Evolutionary conservation across 768 basidiomycete genomes (phyloP).

Genomic region (Asterophora parasitica): DNA sequence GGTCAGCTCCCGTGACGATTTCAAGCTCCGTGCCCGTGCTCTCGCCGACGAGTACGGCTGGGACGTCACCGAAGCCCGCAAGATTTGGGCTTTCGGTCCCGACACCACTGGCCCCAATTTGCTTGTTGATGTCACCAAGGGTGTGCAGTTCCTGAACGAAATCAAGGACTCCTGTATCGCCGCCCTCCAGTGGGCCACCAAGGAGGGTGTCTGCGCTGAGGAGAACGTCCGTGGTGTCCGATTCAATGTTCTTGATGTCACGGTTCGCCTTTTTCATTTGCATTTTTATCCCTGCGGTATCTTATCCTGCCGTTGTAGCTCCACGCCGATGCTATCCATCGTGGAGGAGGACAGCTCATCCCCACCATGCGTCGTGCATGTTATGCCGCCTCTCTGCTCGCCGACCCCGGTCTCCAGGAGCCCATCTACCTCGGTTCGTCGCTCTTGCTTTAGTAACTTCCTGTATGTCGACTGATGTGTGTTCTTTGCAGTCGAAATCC

Average conservation of each 20-base stretch:
- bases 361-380: slow-evolving; percentile 94
- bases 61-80: slow-evolving; percentile 98
- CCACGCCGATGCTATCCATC: slow-evolving; percentile 98
- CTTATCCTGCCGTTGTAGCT: slow-evolving; percentile 47
- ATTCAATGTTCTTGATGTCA: slow-evolving; percentile 93
- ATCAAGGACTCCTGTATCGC: slow-evolving; percentile 99
- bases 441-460: background rate
- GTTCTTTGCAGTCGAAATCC: slow-evolving; percentile 74
- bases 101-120: slow-evolving; percentile 95
- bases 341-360: slow-evolving; percentile 98
- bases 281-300: background rate
- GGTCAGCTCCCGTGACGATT: slow-evolving; percentile 90
- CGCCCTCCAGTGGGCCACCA: too few species aligned
- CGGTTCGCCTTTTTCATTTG: slow-evolving; percentile 38
- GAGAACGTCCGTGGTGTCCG: slow-evolving; percentile 99
- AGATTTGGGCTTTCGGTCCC: slow-evolving; percentile 99
- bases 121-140: slow-evolving; percentile 97
- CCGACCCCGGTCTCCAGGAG: slow-evolving; percentile 89
- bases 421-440: slow-evolving; percentile 85
- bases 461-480: slow-evolving; percentile 13
- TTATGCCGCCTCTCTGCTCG: slow-evolving; percentile 93
- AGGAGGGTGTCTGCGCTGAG: too few species aligned
- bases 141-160: slow-evolving; percentile 98
- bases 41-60: slow-evolving; percentile 96
- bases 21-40: slow-evolving; percentile 90